Conservation (phyloP, 441 rosid genomes). For the Melastoma candidum region DNA sequence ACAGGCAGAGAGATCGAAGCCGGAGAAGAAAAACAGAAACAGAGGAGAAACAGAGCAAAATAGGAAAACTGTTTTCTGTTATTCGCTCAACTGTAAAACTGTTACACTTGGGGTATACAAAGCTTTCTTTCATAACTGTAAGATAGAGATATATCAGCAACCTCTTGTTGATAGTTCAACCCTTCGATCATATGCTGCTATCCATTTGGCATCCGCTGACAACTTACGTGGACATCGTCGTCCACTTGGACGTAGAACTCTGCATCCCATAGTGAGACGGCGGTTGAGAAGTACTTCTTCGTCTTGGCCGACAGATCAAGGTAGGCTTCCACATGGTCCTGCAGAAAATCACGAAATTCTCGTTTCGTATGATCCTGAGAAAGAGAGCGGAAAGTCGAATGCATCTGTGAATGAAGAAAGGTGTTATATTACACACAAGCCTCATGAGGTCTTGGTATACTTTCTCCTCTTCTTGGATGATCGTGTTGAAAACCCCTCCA, state of each 20-base stretch:
- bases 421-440: conserved; percentile 38
- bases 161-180: too few relatives aligned
- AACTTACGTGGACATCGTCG: conserved; percentile 85
- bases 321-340: conserved; percentile 87
- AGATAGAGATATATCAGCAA: too few relatives aligned
- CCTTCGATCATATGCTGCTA: too few relatives aligned
- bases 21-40: too few relatives aligned
- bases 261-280: conserved; percentile 75
- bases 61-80: too few relatives aligned
- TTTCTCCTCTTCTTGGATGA: conserved; percentile 67
- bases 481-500: conserved; percentile 62
- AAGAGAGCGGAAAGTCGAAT: not conserved
- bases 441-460: conserved; percentile 69
- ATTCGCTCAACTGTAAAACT: too few relatives aligned
- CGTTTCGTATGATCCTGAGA: not conserved
- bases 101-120: too few relatives aligned
- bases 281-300: conserved; percentile 58
- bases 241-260: conserved; percentile 91
- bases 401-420: not conserved
- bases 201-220: too few relatives aligned
- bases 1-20: too few relatives aligned
- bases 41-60: too few relatives aligned
- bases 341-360: conserved; percentile 10
- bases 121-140: too few relatives aligned
- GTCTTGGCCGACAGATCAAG: conserved; percentile 80